Evolutionary conservation across 164 flowering plant genomes (phyloP), one percentile per base, ranked within the genome.

Genomic region (Magnolia kwangsiensis): DNA sequence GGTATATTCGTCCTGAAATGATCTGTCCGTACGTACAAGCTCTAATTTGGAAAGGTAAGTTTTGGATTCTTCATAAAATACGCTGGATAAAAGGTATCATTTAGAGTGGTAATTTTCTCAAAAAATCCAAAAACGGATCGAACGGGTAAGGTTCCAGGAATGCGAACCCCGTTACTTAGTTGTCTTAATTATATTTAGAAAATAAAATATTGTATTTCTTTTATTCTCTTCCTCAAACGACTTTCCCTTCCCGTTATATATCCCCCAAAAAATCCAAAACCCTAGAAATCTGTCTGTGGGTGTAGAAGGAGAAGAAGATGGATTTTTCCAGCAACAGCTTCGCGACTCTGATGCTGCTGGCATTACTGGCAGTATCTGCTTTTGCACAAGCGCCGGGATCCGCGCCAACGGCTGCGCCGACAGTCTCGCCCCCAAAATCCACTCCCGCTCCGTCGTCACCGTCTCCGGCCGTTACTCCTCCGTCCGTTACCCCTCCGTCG

Each of bases 341-440:
- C 67, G 27, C 67, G 67, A 21, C 24, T 14, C 19, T 74, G 58
- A n/a, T 74, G 69, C 20, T 74, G n/a, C 69, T 74, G 27, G 61
- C 59, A 20, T 27, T 74, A 8, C 69, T 64, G 1, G 76, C 24
- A 16, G 74, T 31, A 72, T 49, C 70, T 6, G 50, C 59, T 50
- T 3, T 74, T 18, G 69, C 69, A 3, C 76, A 74, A 63, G 50
- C 76, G 27, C 76, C 76, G 18, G 59, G 55, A 8, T 23, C 69
- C 69, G 76, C 76, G n/a, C 76, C 76, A 16, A 10, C 69, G 7
- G 29, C 59, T 19, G 16, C 76, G 1, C 50, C 69, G 14, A 18
- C 76, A 8, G 19, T 18, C 49, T 8, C 70, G 7, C 49, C 70
- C 0, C 70, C 70, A 11, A 8, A 8, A 24, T 5, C 70, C 9